Evolutionary conservation across 768 basidiomycete species (phyloP).

Genomic region (Leucocoprinus leucothites): DNA sequence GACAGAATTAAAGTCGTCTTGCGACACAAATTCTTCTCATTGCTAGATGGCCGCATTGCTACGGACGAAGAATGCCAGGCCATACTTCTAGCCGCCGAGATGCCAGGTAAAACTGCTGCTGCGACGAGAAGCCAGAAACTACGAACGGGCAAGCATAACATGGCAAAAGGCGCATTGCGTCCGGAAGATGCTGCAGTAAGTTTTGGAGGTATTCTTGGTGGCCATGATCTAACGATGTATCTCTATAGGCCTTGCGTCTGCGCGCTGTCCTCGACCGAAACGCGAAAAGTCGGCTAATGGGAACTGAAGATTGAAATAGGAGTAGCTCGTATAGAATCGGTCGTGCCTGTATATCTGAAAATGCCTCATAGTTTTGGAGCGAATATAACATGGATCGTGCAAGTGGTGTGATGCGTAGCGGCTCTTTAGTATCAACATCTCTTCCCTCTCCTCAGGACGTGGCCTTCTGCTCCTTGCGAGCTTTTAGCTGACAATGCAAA

Average conservation of each 20-base stretch:
- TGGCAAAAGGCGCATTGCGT: conserved; percentile 82
- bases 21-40: conserved; percentile 80
- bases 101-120: conserved; percentile 35
- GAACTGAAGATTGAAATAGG: not conserved
- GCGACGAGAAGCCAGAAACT: conserved; percentile 47
- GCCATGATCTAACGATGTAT: not conserved
- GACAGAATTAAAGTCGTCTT: conserved; percentile 84
- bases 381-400: not conserved
- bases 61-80: conserved; percentile 72
- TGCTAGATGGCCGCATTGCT: conserved; percentile 68
- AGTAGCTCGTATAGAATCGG: not conserved
- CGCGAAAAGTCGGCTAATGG: conserved; percentile 25
- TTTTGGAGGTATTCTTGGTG: conserved; percentile 10
- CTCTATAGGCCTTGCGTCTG: conserved; percentile 59
- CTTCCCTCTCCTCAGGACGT: conserved; percentile 27
- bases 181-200: conserved; percentile 82
- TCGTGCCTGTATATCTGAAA: not conserved
- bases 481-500: conserved; percentile 49
- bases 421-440: not conserved
- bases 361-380: not conserved
- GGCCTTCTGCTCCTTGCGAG: conserved; percentile 58
- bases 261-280: conserved; percentile 62
- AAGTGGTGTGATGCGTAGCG: not conserved
- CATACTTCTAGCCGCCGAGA: conserved; percentile 46
- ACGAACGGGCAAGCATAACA: conserved; percentile 75